Percentiles rank a stretch among this genome's conserved stretches.
Conservation (phyloP, 2,329 filamentous ascomycete species). For the Macroventuria anomochaeta region DNA sequence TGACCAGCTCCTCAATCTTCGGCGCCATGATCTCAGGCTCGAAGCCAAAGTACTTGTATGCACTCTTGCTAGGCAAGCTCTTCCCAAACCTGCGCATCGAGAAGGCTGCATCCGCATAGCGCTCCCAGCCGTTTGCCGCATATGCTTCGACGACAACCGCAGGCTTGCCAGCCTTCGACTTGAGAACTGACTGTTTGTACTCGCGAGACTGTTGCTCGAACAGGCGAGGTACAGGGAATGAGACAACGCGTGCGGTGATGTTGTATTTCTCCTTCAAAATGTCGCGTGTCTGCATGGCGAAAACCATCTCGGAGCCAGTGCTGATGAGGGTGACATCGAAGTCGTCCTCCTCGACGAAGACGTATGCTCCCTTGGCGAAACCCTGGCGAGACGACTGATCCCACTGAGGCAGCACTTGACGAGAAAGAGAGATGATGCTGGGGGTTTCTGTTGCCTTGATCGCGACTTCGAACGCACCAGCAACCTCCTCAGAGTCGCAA, state of each 20-base stretch:
- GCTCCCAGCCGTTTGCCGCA: constrained; percentile 62
- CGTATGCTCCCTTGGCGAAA: constrained; percentile 55
- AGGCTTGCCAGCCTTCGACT: constrained; percentile 50
- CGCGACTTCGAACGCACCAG: constrained; percentile 60
- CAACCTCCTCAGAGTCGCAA: constrained; percentile 63
- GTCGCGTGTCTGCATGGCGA: constrained; percentile 51
- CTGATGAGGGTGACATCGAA: constrained; percentile 51
- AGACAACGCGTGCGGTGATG: constrained; percentile 53
- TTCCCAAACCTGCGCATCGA: constrained; percentile 62
- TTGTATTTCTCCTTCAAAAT: constrained; percentile 44
- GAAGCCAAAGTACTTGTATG: constrained; percentile 64
- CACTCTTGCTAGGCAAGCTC: constrained; percentile 59
- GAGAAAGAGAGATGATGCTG: constrained; percentile 57
- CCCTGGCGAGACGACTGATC: constrained; percentile 51
- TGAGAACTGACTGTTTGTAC: constrained; percentile 55
- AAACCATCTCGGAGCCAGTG: constrained; percentile 55
- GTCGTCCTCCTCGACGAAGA: constrained; percentile 51
- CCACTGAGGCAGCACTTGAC: constrained; percentile 53
- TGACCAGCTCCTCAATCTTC: constrained; percentile 46
- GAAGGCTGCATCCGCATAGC: constrained; percentile 63
- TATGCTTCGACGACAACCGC: constrained; percentile 66
- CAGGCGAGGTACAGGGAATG: constrained; percentile 55
- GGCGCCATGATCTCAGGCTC: constrained; percentile 54
- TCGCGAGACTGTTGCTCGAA: constrained; percentile 54
- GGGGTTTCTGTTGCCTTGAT: constrained; percentile 52